Evolutionary conservation across 805 yeast genomes (phyloP), one percentile per base, ranked within the genome.

Genomic region (Nakazawaea peltata): DNA sequence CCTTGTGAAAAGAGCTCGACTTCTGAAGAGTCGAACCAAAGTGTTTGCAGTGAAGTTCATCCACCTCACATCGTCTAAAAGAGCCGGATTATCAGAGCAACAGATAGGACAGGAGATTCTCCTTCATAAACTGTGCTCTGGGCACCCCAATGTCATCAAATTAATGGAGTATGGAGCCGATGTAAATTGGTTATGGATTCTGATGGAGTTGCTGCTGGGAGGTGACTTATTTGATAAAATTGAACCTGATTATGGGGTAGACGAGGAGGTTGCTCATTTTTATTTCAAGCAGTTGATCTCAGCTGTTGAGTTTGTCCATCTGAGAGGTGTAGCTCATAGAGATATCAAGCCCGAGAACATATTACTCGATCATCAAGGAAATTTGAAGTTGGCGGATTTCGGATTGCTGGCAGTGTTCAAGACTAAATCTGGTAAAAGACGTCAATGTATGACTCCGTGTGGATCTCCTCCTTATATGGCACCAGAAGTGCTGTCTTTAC

Each of bases 381-480:
- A 81, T 49, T 52, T 82, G 48, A 79, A 81, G 45, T 54, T 81
- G n/a, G 77, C 85, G 0, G 92, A 81, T 55, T 81, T 82, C 56
- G 92, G 92, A 0, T 56, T 82, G 12, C 86, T 88, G 0, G 68
- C 77, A 21, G 73, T 75, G 7, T 79, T 67, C 47, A 65, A 59
- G 42, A 67, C 69, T 28, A 64, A 59, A 26, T 53, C 52, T 12
- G 81, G 81, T 2, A 52, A 63, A 4, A 61, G 59, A 32, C 53
- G 76, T 39, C 37, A 63, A 31, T 67, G 76, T 26, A 51, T 56
- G 17, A 69, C 77, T 19, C 67, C 79, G 22, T 72, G 86, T 53
- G 82, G 90, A 0, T 76, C 83, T 1, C 81, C 84, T 1, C 88
- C 87, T 5, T 81, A 81, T 49, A 70, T 79, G 63, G 90, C 92